phyloP scores from a whole-genome alignment of 2,329 filamentous ascomycete genomes.

The Colletotrichum musicola region DNA sequence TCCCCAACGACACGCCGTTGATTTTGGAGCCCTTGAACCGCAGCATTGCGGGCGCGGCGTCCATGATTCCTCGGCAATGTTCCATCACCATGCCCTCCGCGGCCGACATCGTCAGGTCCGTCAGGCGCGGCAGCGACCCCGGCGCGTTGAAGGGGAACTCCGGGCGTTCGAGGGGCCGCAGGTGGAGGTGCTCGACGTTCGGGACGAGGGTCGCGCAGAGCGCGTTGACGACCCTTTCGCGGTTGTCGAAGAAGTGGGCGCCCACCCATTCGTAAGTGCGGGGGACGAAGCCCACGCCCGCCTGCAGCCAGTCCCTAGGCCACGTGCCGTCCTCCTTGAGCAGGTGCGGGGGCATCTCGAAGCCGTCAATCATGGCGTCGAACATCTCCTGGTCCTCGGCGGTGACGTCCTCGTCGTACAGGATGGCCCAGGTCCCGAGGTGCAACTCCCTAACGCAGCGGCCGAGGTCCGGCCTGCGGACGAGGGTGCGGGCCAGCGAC shows the following conservation, averaged over 20 bases:
- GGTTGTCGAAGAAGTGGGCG: neutral
- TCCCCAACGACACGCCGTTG: constrained; percentile 2
- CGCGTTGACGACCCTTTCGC: constrained; percentile 4
- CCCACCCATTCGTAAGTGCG: neutral
- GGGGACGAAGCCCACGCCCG: no score
- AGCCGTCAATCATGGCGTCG: neutral
- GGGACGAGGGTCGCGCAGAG: constrained; percentile 2
- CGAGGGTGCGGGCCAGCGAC: constrained; percentile 12
- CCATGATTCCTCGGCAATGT: neutral
- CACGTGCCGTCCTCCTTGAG: neutral
- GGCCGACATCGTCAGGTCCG: constrained; percentile 11
- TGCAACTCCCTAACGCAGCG: constrained; percentile 5
- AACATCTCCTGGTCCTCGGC: neutral
- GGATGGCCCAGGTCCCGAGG: neutral
- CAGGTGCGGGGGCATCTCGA: neutral
- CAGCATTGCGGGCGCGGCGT: constrained; percentile 12
- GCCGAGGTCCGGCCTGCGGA: constrained; percentile 5
- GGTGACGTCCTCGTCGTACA: neutral
- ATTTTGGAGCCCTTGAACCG: constrained; percentile 2
- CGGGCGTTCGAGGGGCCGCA: neutral
- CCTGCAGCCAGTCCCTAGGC: constrained; percentile 4
- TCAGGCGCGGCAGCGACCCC: constrained; percentile 4
- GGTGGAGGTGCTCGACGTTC: constrained; percentile 12
- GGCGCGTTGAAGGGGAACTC: constrained; percentile 13
- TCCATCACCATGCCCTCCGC: neutral